Conservation (phyloP, 306 rosid genomes). For the Macrotyloma uniflorum region DNA sequence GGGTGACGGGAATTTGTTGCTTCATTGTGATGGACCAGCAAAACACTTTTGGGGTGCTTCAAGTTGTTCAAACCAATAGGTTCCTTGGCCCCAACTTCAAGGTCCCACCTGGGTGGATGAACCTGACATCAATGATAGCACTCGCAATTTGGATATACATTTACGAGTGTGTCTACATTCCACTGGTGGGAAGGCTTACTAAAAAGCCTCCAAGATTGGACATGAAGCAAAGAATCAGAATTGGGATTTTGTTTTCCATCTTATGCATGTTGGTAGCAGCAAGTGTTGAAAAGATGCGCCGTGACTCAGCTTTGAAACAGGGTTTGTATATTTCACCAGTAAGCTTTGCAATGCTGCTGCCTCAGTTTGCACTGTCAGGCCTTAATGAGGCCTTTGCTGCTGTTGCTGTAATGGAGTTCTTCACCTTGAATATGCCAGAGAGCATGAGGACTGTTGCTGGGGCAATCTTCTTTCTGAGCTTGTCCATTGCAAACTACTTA, state of each 20-base stretch:
- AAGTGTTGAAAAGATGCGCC: slow-evolving; percentile 56
- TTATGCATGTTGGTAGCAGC: slow-evolving; percentile 71
- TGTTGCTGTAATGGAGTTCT: slow-evolving; percentile 76
- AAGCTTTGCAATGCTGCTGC: slow-evolving; percentile 56
- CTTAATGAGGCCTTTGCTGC: slow-evolving; percentile 70
- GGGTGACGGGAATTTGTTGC: slow-evolving; percentile 68
- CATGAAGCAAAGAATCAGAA: slow-evolving; percentile 53
- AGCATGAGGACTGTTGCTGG: slow-evolving; percentile 81
- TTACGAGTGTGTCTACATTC: slow-evolving; percentile 64
- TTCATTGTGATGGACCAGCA: slow-evolving; percentile 65
- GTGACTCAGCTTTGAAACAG: slow-evolving; percentile 51
- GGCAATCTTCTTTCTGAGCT: slow-evolving; percentile 70
- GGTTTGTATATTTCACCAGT: slow-evolving; percentile 47
- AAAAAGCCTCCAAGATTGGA: slow-evolving; percentile 48
- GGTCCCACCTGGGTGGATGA: slow-evolving; percentile 83
- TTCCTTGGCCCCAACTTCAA: slow-evolving; percentile 62
- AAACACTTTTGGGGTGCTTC: slow-evolving; percentile 77
- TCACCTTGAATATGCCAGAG: slow-evolving; percentile 71
- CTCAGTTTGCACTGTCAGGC: slow-evolving; percentile 66
- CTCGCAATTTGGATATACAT: slow-evolving; percentile 73
- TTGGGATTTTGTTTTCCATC: slow-evolving; percentile 70
- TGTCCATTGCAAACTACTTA: slow-evolving; percentile 61
- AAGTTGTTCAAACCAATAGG: slow-evolving; percentile 62
- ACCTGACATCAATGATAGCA: slow-evolving; percentile 57
- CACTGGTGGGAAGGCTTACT: slow-evolving; percentile 25